These are phyloP conservation scores for Ceratobasidium papillatum DNA, from an alignment of 1,284 basidiomycete species.

Conservation along the genomic window DNA sequence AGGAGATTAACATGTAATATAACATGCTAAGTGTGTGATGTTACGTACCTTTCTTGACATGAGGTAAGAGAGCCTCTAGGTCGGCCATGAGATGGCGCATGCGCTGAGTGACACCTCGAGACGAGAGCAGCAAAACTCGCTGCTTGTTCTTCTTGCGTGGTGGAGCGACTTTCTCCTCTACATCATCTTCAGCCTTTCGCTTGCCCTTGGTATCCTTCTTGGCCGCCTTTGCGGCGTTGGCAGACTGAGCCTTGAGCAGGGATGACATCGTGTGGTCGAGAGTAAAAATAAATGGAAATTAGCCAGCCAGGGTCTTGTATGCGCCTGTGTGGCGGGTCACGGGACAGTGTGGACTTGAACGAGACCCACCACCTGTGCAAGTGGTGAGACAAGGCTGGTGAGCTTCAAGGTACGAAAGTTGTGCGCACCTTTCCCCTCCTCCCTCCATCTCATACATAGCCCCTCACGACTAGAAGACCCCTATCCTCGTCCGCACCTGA, in stretches of 20 bases:
- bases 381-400: not conserved
- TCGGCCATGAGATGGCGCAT: constrained; percentile 99
- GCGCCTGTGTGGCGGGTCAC: constrained; percentile 22
- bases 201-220: constrained; percentile 55
- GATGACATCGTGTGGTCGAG: constrained; percentile 63
- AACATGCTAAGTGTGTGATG: not conserved
- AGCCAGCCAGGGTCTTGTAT: constrained; percentile 30
- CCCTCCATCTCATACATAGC: constrained; percentile 38
- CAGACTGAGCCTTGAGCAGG: constrained; percentile 68
- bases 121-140: constrained; percentile 89
- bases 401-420: constrained; percentile 10
- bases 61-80: constrained; percentile 88
- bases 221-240: constrained; percentile 60
- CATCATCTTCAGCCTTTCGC: constrained; percentile 39
- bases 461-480: constrained; percentile 32
- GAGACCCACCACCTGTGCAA: constrained; percentile 22
- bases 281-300: constrained; percentile 29
- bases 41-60: constrained; percentile 91
- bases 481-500: constrained; percentile 18
- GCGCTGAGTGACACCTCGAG: constrained; percentile 92
- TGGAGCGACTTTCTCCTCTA: constrained; percentile 32
- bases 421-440: constrained; percentile 15
- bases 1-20: constrained; percentile 9
- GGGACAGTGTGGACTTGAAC: constrained; percentile 8
- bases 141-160: constrained; percentile 80